Percentiles rank a stretch among this genome's conserved stretches.
Evolutionary conservation across 352 stramenopile genomes (phyloP).

Genomic region (Blastocystis sp.): DNA sequence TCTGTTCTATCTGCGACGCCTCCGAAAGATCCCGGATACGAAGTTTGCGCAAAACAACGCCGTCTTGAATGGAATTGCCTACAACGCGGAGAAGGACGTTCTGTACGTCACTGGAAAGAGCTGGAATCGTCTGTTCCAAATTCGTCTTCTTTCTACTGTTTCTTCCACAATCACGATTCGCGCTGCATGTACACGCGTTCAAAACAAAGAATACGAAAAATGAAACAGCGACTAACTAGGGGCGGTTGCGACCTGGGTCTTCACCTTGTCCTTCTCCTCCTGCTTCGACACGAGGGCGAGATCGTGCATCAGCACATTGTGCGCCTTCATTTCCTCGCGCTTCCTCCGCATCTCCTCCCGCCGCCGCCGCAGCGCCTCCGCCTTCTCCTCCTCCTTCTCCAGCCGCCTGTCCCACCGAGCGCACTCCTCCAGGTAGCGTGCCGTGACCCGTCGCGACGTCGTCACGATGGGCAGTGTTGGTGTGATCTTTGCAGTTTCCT

Average conservation of each 20-base stretch:
- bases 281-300: too few relatives aligned
- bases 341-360: not conserved
- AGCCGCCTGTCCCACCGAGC: not conserved
- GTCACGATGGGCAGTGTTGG: not conserved
- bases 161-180: not conserved
- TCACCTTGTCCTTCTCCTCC: too few relatives aligned
- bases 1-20: not conserved
- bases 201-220: too few relatives aligned
- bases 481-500: not conserved
- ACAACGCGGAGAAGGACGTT: not conserved
- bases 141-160: constrained; percentile 36
- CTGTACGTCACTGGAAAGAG: constrained; percentile 43
- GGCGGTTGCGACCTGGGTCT: too few relatives aligned
- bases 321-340: too few relatives aligned
- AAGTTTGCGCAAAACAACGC: not conserved
- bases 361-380: not conserved
- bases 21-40: constrained; percentile 7
- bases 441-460: not conserved
- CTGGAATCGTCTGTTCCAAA: constrained; percentile 53
- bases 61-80: constrained; percentile 61
- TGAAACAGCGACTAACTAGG: too few relatives aligned
- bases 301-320: too few relatives aligned
- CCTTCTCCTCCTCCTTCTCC: not conserved
- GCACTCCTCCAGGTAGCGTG: not conserved
- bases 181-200: too few relatives aligned